Evolutionary conservation across 2,329 filamentous ascomycete species (phyloP).

Genomic region (Exophiala aquamarina): DNA sequence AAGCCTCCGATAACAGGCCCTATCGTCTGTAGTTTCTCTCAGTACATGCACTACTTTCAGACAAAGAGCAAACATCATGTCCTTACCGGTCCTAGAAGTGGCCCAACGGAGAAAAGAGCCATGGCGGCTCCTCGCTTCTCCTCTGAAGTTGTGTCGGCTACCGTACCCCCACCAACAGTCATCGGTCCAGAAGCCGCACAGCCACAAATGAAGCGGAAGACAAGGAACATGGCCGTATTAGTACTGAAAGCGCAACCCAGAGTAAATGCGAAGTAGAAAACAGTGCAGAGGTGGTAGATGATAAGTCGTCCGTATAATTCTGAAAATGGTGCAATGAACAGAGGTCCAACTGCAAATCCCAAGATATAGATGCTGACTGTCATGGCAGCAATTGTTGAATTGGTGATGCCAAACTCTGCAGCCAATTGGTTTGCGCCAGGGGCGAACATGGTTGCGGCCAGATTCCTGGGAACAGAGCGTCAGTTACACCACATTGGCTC

Average conservation of each 20-base stretch:
- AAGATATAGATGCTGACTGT: slow-evolving; percentile 63
- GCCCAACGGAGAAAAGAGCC: slow-evolving; percentile 41
- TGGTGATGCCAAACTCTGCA: slow-evolving; percentile 44
- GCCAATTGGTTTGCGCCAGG: slow-evolving; percentile 42
- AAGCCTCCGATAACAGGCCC: slow-evolving; percentile 31
- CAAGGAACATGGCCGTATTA: slow-evolving; percentile 50
- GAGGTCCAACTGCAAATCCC: slow-evolving; percentile 58
- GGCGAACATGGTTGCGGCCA: slow-evolving; percentile 48
- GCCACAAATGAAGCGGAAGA: slow-evolving; percentile 56
- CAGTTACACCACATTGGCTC: no score
- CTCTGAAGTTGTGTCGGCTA: slow-evolving; percentile 43
- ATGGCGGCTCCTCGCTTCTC: slow-evolving; percentile 47
- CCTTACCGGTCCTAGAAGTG: slow-evolving; percentile 33
- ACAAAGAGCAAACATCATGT: slow-evolving; percentile 34
- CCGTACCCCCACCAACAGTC: slow-evolving; percentile 45
- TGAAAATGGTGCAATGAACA: slow-evolving; percentile 57
- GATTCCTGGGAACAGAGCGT: slow-evolving; percentile 24
- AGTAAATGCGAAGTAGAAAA: slow-evolving; percentile 61
- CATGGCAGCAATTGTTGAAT: slow-evolving; percentile 55
- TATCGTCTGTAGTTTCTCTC: no score
- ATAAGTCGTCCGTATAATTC: slow-evolving; percentile 64
- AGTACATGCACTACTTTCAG: no score
- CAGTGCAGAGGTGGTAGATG: slow-evolving; percentile 57
- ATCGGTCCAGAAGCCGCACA: slow-evolving; percentile 56
- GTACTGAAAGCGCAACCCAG: slow-evolving; percentile 64